Conservation (phyloP, 1,139 yeast genomes). For the Pichia sp. region DNA sequence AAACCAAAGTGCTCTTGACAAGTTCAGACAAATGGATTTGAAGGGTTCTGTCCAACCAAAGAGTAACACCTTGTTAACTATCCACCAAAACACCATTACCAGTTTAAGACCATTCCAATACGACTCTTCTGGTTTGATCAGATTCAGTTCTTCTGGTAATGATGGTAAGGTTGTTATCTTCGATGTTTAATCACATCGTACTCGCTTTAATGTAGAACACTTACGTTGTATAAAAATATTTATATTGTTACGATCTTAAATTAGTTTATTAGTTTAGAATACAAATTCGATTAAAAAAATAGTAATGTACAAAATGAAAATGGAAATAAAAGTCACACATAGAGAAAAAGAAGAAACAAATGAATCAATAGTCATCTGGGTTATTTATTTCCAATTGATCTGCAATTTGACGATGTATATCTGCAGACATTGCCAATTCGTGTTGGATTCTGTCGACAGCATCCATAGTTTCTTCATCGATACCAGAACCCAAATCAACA, state of each 20-base stretch:
- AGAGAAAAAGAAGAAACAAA: background rate
- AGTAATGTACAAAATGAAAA: background rate
- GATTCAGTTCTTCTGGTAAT: conserved; percentile 72
- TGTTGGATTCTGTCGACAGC: conserved; percentile 16
- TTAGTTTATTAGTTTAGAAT: background rate
- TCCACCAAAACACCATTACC: conserved; percentile 90
- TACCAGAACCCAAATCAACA: conserved; percentile 12
- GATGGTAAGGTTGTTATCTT: conserved; percentile 90
- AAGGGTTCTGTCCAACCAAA: conserved; percentile 72
- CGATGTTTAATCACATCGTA: conserved; percentile 29
- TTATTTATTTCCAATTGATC: conserved; percentile 14
- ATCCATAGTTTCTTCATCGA: conserved; percentile 15
- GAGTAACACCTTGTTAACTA: conserved; percentile 58
- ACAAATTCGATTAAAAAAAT: background rate
- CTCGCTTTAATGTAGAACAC: too few relatives aligned
- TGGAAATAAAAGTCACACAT: background rate
- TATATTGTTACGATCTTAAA: too few relatives aligned
- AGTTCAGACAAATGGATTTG: conserved; percentile 95
- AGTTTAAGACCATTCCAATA: conserved; percentile 52
- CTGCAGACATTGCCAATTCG: conserved; percentile 13
- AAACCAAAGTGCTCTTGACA: conserved; percentile 77
- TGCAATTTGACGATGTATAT: conserved; percentile 18
- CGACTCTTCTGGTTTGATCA: conserved; percentile 38
- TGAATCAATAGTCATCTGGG: conserved; percentile 5
- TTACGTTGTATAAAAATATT: too few relatives aligned